phyloP scores from a whole-genome alignment of 2,329 filamentous ascomycete species.

The Clonostachys byssicola region DNA sequence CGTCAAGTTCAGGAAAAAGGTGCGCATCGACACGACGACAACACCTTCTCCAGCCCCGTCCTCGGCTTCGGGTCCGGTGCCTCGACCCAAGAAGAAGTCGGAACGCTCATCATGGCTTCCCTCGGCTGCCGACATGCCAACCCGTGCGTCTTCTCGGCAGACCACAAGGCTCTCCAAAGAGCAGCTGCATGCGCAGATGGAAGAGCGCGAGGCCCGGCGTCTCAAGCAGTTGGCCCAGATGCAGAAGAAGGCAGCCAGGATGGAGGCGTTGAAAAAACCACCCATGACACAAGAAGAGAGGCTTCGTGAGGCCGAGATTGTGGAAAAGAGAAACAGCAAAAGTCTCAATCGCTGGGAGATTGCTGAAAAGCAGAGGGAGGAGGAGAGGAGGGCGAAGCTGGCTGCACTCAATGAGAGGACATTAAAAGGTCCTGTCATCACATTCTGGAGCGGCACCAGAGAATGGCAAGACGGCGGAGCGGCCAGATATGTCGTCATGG shows the following conservation, averaged over 20 bases:
- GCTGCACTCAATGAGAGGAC: slow-evolving; percentile 85
- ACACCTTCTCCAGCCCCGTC: slow-evolving; percentile 25
- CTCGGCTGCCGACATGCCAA: slow-evolving; percentile 47
- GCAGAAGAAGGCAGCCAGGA: slow-evolving; percentile 64
- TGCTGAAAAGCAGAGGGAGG: slow-evolving; percentile 82
- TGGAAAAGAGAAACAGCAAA: slow-evolving; percentile 84
- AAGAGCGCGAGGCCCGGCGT: slow-evolving; percentile 66
- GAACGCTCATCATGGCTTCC: slow-evolving; percentile 57
- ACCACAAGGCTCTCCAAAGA: slow-evolving; percentile 58
- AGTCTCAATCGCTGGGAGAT: slow-evolving; percentile 93
- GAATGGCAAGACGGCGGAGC: slow-evolving; percentile 67
- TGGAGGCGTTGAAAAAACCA: slow-evolving; percentile 72
- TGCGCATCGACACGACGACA: slow-evolving; percentile 60
- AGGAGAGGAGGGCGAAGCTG: slow-evolving; percentile 76
- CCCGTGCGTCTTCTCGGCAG: slow-evolving; percentile 51
- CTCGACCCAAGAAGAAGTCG: slow-evolving; percentile 55
- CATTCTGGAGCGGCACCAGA: slow-evolving; percentile 89
- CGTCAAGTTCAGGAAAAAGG: slow-evolving; percentile 68
- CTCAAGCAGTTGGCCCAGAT: slow-evolving; percentile 66
- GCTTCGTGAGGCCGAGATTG: slow-evolving; percentile 73
- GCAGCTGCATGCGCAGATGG: slow-evolving; percentile 66
- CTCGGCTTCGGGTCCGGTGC: slow-evolving; percentile 30
- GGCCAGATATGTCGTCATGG: slow-evolving; percentile 37
- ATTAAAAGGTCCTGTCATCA: slow-evolving; percentile 83
- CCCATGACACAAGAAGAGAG: slow-evolving; percentile 85